phyloP scores from a whole-genome alignment of 139 green algal genomes.

The Chloropicon primus region DNA sequence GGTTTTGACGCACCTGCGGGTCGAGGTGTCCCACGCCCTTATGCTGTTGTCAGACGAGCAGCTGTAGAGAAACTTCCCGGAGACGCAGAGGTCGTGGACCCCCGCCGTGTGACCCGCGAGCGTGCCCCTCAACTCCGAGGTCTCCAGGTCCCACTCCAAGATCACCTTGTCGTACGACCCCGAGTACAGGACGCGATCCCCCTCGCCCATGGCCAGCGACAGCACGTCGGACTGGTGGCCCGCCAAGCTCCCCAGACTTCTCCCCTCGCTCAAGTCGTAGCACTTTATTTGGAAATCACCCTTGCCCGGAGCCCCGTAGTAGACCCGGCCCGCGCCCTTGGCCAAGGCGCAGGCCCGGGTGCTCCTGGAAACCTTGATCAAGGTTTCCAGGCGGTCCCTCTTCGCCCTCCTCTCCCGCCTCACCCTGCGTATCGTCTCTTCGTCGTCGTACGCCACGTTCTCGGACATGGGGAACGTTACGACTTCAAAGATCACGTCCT shows the following conservation, averaged over 20 bases:
- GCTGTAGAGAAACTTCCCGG: neutral
- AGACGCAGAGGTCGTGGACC: neutral
- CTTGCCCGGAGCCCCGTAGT: neutral
- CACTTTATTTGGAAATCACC: neutral
- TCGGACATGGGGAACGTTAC: neutral
- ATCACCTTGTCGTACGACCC: neutral
- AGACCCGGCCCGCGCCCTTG: neutral
- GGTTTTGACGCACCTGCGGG: neutral
- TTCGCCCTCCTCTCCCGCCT: neutral
- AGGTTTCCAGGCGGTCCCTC: neutral
- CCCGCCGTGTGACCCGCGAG: neutral
- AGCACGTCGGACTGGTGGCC: neutral
- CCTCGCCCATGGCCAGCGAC: neutral
- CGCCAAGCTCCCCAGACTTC: neutral
- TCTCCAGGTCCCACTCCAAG: neutral
- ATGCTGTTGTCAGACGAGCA: neutral
- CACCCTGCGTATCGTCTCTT: neutral
- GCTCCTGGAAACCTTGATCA: neutral
- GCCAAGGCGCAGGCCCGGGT: neutral
- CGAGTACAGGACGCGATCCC: neutral
- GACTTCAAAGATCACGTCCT: neutral
- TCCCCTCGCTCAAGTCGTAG: neutral
- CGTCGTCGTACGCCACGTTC: neutral
- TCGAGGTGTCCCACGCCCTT: neutral
- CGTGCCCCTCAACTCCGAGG: neutral